Base-by-base conservation (phyloP, 306 rosid species). In the Glycine latifolia region DNA sequence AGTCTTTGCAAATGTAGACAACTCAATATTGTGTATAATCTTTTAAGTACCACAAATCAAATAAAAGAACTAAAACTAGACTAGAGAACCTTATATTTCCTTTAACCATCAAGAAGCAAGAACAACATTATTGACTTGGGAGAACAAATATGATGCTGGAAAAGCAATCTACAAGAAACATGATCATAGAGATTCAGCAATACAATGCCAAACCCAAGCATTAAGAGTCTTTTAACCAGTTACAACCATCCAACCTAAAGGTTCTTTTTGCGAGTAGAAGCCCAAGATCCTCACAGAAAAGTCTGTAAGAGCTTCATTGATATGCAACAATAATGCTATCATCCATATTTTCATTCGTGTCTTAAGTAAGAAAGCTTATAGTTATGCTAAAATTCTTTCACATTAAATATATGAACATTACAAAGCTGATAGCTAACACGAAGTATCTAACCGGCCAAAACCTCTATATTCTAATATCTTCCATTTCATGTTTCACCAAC, bases 371-470 rank as follows among this genome's bases (percentile, higher is more conserved):
- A 77, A 49, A 83, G 47, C 60, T 70, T 26, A 46, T 52, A 47
- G 4, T 50, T 10, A 60, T 61, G 12, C 52, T 20, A 50, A 65
- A 77, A 26, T 26, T 5, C 67, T 61, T 7, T 70, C 61, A 48
- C 68, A 56, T 61, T 53, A 53, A 70, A 49, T 60, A 52, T 83
- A 26, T 26, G 66, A 82, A 41, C 67, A 59, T 26, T 47, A 6
- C 66, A 77, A 50, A 77, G 68, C 15, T 83, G 41, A 16, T 43
- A 48, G 70, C 48, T 33, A 53, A 55, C 71, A 75, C 3, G 7
- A 11, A 67, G 68, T 16, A 70, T 48, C 67, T 67, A 83, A 71
- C 73, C 17, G 63, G 67, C 17, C 70, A 71, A 35, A 77, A 43
- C 10, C 74, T 76, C 10, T 41, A 58, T 41, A 58, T 17, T 76